These are phyloP conservation scores for Claviceps sp. DNA, from an alignment of 2,329 filamentous ascomycete genomes.

Conservation along the genomic window DNA sequence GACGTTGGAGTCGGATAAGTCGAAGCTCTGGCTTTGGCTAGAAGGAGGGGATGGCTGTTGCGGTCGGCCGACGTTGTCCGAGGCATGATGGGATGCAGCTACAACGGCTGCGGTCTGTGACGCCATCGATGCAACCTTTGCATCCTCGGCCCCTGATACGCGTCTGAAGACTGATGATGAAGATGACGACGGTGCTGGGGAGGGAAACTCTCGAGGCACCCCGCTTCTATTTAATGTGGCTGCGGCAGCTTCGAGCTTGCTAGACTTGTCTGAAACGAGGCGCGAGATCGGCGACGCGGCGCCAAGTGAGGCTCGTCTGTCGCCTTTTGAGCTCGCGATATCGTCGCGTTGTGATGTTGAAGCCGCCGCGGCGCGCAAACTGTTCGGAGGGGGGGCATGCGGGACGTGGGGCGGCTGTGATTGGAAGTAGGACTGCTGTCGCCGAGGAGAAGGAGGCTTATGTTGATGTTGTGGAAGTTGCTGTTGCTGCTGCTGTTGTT, in stretches of 20 bases:
- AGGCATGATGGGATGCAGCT: slow-evolving; percentile 9
- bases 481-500: not conserved
- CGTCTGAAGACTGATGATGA: slow-evolving; percentile 23
- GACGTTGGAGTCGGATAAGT: slow-evolving; percentile 14
- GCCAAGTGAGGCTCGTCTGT: not conserved
- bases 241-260: not conserved
- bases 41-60: slow-evolving; percentile 24
- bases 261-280: not conserved
- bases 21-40: slow-evolving; percentile 20
- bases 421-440: slow-evolving; percentile 10
- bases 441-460: slow-evolving; percentile 15
- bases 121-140: slow-evolving; percentile 34
- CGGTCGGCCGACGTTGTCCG: slow-evolving; percentile 10
- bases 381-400: slow-evolving; percentile 17
- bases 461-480: not conserved
- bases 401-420: slow-evolving; percentile 8
- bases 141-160: slow-evolving; percentile 26
- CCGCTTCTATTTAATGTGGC: slow-evolving; percentile 21
- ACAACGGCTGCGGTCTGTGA: slow-evolving; percentile 21
- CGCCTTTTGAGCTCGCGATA: not conserved
- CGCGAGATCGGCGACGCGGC: not conserved
- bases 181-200: slow-evolving; percentile 39
- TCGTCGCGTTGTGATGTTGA: slow-evolving; percentile 13
- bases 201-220: slow-evolving; percentile 35
- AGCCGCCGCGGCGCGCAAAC: slow-evolving; percentile 10